phyloP scores from a whole-genome alignment of 805 yeast genomes.

The Ogataea trehaloabstinens region DNA sequence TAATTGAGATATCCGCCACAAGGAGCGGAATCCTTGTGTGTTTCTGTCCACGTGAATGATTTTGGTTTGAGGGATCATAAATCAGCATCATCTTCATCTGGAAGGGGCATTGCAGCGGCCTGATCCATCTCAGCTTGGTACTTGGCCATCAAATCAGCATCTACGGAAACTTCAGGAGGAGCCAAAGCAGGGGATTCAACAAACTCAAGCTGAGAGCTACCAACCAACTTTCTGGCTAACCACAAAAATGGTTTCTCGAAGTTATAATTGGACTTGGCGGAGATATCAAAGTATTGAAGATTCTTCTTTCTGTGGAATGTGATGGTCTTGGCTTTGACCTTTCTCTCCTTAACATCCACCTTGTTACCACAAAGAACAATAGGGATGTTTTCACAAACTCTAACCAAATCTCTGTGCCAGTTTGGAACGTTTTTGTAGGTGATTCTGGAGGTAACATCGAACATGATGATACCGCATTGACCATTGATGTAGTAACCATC shows the following conservation, averaged over 20 bases:
- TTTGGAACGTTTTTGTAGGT: conserved; percentile 99
- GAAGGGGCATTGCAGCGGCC: conserved; percentile 99
- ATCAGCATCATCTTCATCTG: conserved; percentile 99
- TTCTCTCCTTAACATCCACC: conserved; percentile 99
- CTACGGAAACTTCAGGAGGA: conserved; percentile 99
- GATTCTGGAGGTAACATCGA: conserved; percentile 98
- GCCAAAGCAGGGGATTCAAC: conserved; percentile 99
- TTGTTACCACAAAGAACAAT: conserved; percentile 99
- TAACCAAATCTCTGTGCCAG: conserved; percentile 99
- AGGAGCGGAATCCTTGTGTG: no score
- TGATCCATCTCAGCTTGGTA: conserved; percentile 99
- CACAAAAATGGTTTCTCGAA: conserved; percentile 99
- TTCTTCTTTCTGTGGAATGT: conserved; percentile 99
- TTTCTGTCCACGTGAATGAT: no score
- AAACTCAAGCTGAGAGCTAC: conserved; percentile 96
- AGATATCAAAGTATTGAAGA: conserved; percentile 98
- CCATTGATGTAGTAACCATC: conserved; percentile 99
- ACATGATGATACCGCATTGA: conserved; percentile 99
- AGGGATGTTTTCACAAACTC: conserved; percentile 99
- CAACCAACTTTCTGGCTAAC: conserved; percentile 99
- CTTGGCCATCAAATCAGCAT: conserved; percentile 93
- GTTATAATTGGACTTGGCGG: conserved; percentile 99
- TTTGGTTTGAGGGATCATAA: conserved; percentile 64
- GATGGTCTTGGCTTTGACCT: conserved; percentile 99
- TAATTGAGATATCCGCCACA: no score